Evolutionary conservation across 768 basidiomycete species (phyloP).

Genomic region (Galerina sulciceps): DNA sequence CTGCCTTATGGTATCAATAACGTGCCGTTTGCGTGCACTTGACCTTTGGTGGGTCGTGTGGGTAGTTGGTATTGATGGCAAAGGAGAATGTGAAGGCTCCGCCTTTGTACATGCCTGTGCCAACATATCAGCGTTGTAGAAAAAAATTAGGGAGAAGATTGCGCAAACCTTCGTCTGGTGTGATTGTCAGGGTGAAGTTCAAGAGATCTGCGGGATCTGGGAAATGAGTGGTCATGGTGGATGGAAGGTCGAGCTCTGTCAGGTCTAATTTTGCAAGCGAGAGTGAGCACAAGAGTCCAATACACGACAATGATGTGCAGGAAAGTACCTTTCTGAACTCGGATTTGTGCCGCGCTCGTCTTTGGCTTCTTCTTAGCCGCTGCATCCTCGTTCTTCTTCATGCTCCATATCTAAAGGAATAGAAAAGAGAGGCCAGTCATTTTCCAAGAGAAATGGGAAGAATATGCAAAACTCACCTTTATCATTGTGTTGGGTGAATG

Average conservation of each 20-base stretch:
- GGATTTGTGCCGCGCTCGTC: slow-evolving; percentile 96
- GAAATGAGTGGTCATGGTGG: slow-evolving; percentile 95
- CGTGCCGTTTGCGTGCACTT: slow-evolving; percentile 93
- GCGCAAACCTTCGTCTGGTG: slow-evolving; percentile 89
- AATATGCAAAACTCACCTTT: slow-evolving; percentile 35
- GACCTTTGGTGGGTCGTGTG: slow-evolving; percentile 99
- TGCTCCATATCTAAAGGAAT: slow-evolving; percentile 86
- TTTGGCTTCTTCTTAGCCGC: slow-evolving; percentile 98
- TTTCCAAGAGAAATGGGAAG: neutral
- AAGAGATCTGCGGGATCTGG: slow-evolving; percentile 93
- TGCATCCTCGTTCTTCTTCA: slow-evolving; percentile 99
- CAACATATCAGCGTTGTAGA: neutral
- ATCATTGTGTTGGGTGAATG: slow-evolving; percentile 43
- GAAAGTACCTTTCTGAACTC: slow-evolving; percentile 94
- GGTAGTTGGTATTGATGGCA: slow-evolving; percentile 96
- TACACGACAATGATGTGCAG: neutral
- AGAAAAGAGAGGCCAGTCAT: slow-evolving; percentile 2
- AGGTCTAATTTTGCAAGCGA: slow-evolving; percentile 59
- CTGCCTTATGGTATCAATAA: slow-evolving; percentile 1
- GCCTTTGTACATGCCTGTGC: slow-evolving; percentile 95
- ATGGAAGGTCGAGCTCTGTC: slow-evolving; percentile 94
- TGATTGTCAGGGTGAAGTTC: slow-evolving; percentile 94
- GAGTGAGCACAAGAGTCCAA: neutral
- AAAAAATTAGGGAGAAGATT: neutral
- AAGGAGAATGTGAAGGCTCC: slow-evolving; percentile 94